Conservation (phyloP, 2,329 filamentous ascomycete genomes). For the Colletotrichum sp. region DNA sequence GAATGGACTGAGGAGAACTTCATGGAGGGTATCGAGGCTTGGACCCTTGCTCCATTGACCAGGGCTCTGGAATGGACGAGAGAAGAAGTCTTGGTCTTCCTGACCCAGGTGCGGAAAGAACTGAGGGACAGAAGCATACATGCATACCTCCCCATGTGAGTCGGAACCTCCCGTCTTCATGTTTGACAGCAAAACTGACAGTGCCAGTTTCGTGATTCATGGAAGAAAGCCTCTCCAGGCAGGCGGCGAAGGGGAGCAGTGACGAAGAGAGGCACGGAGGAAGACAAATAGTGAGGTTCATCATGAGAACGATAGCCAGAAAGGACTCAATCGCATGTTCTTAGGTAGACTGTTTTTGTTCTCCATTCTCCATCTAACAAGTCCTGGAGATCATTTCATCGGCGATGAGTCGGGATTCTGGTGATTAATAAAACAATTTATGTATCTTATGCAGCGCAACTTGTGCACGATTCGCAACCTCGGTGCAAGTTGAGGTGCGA, state of each 20-base stretch:
- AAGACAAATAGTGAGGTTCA: not conserved
- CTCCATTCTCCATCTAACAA: not conserved
- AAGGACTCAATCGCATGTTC: not conserved
- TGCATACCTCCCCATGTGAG: not conserved
- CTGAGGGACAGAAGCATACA: not conserved
- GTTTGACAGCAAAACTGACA: not conserved
- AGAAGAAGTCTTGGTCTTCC: not conserved
- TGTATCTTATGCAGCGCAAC: not conserved
- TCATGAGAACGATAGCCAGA: not conserved
- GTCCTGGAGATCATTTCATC: not conserved
- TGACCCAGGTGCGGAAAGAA: not conserved
- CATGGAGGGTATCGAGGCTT: constrained; percentile 27
- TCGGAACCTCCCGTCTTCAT: not conserved
- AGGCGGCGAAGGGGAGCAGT: not conserved
- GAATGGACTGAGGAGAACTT: constrained; percentile 20
- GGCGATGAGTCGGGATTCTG: not conserved
- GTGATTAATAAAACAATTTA: not conserved
- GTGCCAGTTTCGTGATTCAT: not conserved
- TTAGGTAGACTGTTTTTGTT: not conserved
- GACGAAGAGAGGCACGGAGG: not conserved
- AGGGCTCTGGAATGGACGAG: constrained; percentile 16
- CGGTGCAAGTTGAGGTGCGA: not conserved
- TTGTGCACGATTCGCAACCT: not conserved
- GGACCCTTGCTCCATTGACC: constrained; percentile 34
- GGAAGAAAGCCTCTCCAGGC: not conserved